phyloP scores from a whole-genome alignment of 1,284 basidiomycete species.

The Rugosomyces carneus region DNA sequence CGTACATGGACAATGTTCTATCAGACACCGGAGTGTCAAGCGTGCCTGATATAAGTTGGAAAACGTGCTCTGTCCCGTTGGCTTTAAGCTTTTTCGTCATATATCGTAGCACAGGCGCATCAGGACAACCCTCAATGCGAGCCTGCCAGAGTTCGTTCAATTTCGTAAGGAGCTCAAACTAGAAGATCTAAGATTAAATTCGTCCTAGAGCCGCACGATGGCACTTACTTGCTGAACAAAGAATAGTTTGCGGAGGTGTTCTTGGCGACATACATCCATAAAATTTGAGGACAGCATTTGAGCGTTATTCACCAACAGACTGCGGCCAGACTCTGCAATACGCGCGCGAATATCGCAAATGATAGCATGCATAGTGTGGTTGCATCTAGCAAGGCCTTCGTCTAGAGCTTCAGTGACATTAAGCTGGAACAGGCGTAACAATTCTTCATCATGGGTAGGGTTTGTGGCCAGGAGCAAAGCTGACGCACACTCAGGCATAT shows the following conservation, averaged over 20 bases:
- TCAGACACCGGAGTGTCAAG: constrained; percentile 34
- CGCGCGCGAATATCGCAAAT: constrained; percentile 27
- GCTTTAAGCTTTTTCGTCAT: constrained; percentile 19
- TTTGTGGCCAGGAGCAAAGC: constrained; percentile 21
- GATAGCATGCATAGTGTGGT: constrained; percentile 28
- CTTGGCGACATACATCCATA: constrained; percentile 40
- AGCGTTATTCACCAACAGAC: constrained; percentile 38
- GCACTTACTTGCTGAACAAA: constrained; percentile 43
- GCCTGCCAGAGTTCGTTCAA: constrained; percentile 41
- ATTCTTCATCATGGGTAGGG: constrained; percentile 30
- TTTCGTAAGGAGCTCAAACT: constrained; percentile 44
- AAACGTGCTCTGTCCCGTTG: constrained; percentile 28
- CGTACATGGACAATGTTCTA: constrained; percentile 23
- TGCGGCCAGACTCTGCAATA: constrained; percentile 17
- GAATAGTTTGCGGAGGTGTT: constrained; percentile 39
- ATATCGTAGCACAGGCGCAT: constrained; percentile 40
- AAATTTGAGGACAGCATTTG: constrained; percentile 33
- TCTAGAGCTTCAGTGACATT: constrained; percentile 18
- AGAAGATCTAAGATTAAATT: background rate
- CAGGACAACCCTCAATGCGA: constrained; percentile 41
- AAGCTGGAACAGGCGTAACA: constrained; percentile 28
- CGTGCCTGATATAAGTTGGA: constrained; percentile 34
- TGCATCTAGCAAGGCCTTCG: constrained; percentile 26
- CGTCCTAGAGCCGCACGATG: background rate
- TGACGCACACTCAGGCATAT: constrained; percentile 33